A percentile compares a stretch with the other conserved stretches of the same genome.
Conservation (phyloP, 2,329 filamentous ascomycete species). For the Monilinia fructigena region DNA sequence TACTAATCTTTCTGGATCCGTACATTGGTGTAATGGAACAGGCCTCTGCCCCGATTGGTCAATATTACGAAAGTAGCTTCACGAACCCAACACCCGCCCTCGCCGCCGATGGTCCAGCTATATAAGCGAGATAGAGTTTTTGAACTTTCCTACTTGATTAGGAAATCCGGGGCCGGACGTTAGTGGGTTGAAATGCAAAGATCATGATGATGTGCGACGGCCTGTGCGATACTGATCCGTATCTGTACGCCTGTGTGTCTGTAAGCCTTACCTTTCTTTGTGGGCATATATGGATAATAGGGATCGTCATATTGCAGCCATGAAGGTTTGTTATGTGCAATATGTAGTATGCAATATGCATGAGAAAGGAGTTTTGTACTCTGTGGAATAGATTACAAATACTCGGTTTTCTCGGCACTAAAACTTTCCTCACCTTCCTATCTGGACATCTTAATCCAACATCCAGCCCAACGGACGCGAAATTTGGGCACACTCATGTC, state of each 20-base stretch:
- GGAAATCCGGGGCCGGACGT: conserved; percentile 8
- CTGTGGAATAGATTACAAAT: background rate
- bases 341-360: conserved; percentile 4
- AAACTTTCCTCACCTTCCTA: background rate
- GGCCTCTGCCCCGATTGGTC: conserved; percentile 6
- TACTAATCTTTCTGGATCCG: background rate
- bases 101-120: conserved; percentile 2
- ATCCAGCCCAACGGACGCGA: background rate
- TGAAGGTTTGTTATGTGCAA: background rate
- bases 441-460: background rate
- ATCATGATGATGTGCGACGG: background rate
- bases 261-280: background rate
- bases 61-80: conserved; percentile 1
- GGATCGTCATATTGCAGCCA: conserved; percentile 4
- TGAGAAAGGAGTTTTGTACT: conserved; percentile 3
- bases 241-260: background rate
- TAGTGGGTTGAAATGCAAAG: background rate
- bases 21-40: background rate
- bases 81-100: background rate
- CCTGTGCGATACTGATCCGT: background rate
- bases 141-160: background rate
- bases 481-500: background rate
- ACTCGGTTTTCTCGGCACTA: background rate
- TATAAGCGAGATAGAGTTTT: background rate
- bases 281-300: background rate